These are phyloP conservation scores for Tuber aestivum DNA, from an alignment of 495 filamentous ascomycete genomes.

Conservation along the genomic window DNA sequence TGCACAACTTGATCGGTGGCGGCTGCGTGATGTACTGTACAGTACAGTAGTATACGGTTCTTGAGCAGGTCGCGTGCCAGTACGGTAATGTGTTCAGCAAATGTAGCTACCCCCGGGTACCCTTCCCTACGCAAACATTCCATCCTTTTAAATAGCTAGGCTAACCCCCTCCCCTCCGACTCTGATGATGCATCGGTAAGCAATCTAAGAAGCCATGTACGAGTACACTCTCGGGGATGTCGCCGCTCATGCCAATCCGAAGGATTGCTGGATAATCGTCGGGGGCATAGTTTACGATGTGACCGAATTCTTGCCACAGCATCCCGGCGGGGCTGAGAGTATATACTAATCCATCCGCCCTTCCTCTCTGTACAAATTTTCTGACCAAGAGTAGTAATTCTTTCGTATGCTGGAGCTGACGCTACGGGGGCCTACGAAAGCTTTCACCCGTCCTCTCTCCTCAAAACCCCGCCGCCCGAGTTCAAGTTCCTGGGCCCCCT, in stretches of 20 bases:
- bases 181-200: neutral
- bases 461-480: constrained; percentile 51
- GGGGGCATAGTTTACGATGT: constrained; percentile 72
- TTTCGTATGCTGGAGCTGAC: constrained; percentile 66
- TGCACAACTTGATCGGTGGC: too few relatives aligned
- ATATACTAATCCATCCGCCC: constrained; percentile 4
- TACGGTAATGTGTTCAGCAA: neutral
- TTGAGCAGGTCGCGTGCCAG: neutral
- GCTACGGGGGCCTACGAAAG: constrained; percentile 63
- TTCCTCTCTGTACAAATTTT: constrained; percentile 9
- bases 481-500: constrained; percentile 54
- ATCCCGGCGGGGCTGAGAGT: constrained; percentile 58
- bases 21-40: too few relatives aligned
- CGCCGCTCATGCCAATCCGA: constrained; percentile 55
- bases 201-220: constrained; percentile 7
- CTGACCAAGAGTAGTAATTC: constrained; percentile 49
- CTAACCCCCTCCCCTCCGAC: neutral
- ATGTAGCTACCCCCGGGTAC: neutral
- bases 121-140: neutral
- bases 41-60: too few relatives aligned
- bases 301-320: constrained; percentile 57
- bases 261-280: constrained; percentile 72
- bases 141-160: neutral
- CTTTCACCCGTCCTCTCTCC: constrained; percentile 59
- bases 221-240: constrained; percentile 46